A percentile compares a stretch with the other conserved stretches of the same genome.
These are phyloP conservation scores for Aureobasidium sp. DNA, from an alignment of 2,329 filamentous ascomycete genomes.

Conservation along the genomic window DNA sequence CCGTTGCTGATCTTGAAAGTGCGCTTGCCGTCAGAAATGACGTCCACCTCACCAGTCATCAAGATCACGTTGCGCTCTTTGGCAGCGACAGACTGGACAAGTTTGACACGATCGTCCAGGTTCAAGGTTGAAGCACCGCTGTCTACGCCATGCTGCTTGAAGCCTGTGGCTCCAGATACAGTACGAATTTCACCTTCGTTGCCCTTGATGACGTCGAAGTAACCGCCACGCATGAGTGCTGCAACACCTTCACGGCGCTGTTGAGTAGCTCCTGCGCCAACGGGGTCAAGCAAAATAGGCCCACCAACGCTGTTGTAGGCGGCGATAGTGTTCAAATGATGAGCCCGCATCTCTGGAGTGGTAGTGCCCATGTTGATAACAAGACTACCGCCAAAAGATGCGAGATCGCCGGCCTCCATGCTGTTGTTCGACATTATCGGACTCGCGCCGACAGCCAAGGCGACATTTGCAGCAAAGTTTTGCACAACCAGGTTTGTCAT, in stretches of 20 bases:
- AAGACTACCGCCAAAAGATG: slow-evolving; percentile 65
- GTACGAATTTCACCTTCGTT: slow-evolving; percentile 84
- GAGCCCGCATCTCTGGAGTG: slow-evolving; percentile 63
- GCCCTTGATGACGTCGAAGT: slow-evolving; percentile 85
- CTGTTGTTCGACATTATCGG: slow-evolving; percentile 93
- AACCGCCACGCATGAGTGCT: slow-evolving; percentile 63
- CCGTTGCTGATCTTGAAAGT: slow-evolving; percentile 70
- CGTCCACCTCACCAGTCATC: slow-evolving; percentile 73
- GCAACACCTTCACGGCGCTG: slow-evolving; percentile 66
- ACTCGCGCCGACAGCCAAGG: slow-evolving; percentile 73
- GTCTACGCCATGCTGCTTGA: slow-evolving; percentile 75
- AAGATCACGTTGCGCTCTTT: slow-evolving; percentile 67
- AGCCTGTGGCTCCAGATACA: slow-evolving; percentile 52
- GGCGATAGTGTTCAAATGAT: slow-evolving; percentile 64
- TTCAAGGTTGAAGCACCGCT: slow-evolving; percentile 53
- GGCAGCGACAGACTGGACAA: slow-evolving; percentile 61
- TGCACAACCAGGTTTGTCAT: slow-evolving; percentile 97
- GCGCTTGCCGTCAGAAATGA: slow-evolving; percentile 65
- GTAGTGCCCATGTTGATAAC: slow-evolving; percentile 95
- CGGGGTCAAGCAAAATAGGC: slow-evolving; percentile 80
- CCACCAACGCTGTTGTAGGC: slow-evolving; percentile 75
- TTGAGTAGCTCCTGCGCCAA: slow-evolving; percentile 77
- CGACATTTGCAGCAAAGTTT: slow-evolving; percentile 89
- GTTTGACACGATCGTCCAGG: slow-evolving; percentile 48
- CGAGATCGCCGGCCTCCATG: slow-evolving; percentile 74